Evolutionary conservation across 2,329 filamentous ascomycete species (phyloP).

Genomic region (Diaporthe sp.): DNA sequence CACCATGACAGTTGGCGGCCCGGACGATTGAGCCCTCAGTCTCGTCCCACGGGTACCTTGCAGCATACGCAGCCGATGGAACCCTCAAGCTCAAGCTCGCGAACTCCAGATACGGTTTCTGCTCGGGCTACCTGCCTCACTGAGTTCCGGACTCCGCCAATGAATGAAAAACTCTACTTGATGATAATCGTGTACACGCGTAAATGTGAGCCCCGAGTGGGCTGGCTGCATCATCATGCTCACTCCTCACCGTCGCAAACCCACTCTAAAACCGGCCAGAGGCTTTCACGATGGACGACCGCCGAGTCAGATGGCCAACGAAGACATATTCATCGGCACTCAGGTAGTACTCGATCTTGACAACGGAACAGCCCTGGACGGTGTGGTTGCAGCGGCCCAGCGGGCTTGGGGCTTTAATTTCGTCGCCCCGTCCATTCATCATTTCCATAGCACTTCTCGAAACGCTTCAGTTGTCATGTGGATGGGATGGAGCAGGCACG

Average conservation of each 20-base stretch:
- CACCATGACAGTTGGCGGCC: slow-evolving; percentile 29
- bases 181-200: background rate
- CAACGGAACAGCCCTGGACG: slow-evolving; percentile 12
- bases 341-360: slow-evolving; percentile 21
- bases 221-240: slow-evolving; percentile 4
- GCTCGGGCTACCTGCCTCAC: slow-evolving; percentile 21
- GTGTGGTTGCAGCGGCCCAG: slow-evolving; percentile 29
- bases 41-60: slow-evolving; percentile 20
- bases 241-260: background rate
- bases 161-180: slow-evolving; percentile 4
- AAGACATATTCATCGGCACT: slow-evolving; percentile 16
- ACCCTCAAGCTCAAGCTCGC: slow-evolving; percentile 15
- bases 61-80: slow-evolving; percentile 9
- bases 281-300: background rate
- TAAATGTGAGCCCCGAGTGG: background rate
- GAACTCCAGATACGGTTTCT: slow-evolving; percentile 1
- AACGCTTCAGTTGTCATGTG: background rate
- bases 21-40: slow-evolving; percentile 26
- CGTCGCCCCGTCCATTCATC: slow-evolving; percentile 26
- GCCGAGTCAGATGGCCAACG: slow-evolving; percentile 5
- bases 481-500: background rate
- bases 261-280: slow-evolving; percentile 1
- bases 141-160: slow-evolving; percentile 13
- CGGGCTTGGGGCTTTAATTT: slow-evolving; percentile 29
- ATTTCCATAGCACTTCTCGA: slow-evolving; percentile 23